Conservation (phyloP, 768 basidiomycete genomes). For the Pulveroboletus sp. region DNA sequence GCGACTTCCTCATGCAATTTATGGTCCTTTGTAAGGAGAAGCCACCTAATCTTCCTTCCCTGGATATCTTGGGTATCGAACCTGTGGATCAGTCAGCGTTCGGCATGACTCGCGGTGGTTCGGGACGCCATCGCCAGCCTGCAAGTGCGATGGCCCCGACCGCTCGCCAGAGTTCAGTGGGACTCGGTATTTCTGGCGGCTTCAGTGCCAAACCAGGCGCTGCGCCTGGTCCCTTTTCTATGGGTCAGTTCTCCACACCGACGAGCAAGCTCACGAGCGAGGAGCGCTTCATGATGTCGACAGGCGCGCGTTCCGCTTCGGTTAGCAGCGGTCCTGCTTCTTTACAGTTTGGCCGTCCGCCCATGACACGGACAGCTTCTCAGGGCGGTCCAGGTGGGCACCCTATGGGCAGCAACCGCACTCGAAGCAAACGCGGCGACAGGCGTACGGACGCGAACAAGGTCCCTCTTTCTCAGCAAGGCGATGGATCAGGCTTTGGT, state of each 20-base stretch:
- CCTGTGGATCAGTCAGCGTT: conserved; percentile 55
- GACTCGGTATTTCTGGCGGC: conserved; percentile 38
- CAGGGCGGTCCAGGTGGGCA: conserved; percentile 54
- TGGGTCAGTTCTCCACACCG: conserved; percentile 64
- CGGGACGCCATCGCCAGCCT: conserved; percentile 53
- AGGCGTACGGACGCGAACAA: conserved; percentile 61
- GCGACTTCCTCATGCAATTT: conserved; percentile 96
- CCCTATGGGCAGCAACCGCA: conserved; percentile 52
- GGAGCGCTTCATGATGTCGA: conserved; percentile 54
- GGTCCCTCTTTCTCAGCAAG: conserved; percentile 34
- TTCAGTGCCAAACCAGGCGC: conserved; percentile 31
- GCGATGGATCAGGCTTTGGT: conserved; percentile 35
- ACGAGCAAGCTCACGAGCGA: conserved; percentile 62
- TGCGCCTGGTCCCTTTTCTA: conserved; percentile 37
- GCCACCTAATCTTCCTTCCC: conserved; percentile 82
- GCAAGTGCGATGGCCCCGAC: conserved; percentile 41
- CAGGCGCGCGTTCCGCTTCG: conserved; percentile 49
- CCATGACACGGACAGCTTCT: conserved; percentile 68
- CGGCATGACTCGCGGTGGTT: conserved; percentile 56
- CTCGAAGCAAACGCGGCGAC: conserved; percentile 81
- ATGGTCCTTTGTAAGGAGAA: conserved; percentile 94
- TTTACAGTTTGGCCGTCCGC: conserved; percentile 52
- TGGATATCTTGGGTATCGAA: conserved; percentile 90
- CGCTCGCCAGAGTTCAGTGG: conserved; percentile 47
- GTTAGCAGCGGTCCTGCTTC: conserved; percentile 46